phyloP scores from a whole-genome alignment of 768 basidiomycete genomes.

The Lepiota subincarnata region DNA sequence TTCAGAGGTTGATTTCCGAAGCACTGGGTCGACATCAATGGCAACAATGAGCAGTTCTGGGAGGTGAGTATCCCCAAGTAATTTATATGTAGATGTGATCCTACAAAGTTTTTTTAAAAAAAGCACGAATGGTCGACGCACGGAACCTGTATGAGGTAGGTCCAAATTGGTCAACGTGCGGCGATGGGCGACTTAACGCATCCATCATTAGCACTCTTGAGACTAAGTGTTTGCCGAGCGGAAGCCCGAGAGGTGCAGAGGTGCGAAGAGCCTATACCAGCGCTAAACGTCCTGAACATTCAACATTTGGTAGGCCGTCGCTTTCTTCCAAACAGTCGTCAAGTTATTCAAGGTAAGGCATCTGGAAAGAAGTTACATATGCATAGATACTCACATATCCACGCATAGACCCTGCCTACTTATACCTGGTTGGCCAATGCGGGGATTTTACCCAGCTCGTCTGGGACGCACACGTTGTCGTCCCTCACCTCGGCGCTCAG shows the following conservation, averaged over 20 bases:
- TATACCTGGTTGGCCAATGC: conserved; percentile 64
- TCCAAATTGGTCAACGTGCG: too few species aligned
- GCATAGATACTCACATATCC: conserved; percentile 11
- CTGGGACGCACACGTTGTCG: conserved; percentile 53
- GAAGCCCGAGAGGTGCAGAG: conserved; percentile 59
- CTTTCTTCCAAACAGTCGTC: conserved; percentile 59
- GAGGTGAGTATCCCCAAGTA: conserved; percentile 37
- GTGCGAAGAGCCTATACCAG: conserved; percentile 23
- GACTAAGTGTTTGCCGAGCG: conserved; percentile 53
- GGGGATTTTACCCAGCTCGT: conserved; percentile 70
- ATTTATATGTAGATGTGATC: not conserved
- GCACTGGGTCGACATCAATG: conserved; percentile 63
- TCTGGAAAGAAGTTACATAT: conserved; percentile 25
- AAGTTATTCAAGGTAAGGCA: conserved; percentile 47
- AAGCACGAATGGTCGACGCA: conserved; percentile 72
- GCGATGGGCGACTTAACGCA: too few species aligned
- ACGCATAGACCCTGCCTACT: conserved; percentile 59
- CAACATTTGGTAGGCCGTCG: conserved; percentile 48
- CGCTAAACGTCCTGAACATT: not conserved
- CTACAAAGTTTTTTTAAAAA: not conserved
- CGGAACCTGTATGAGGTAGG: conserved; percentile 53
- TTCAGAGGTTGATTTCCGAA: conserved; percentile 14
- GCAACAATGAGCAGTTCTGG: conserved; percentile 63
- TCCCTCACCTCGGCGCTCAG: conserved; percentile 51
- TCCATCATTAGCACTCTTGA: conserved; percentile 46